Evolutionary conservation across 192 early-diverging fungal species (phyloP).

Genomic region (Jimgerdemannia flammicorona): DNA sequence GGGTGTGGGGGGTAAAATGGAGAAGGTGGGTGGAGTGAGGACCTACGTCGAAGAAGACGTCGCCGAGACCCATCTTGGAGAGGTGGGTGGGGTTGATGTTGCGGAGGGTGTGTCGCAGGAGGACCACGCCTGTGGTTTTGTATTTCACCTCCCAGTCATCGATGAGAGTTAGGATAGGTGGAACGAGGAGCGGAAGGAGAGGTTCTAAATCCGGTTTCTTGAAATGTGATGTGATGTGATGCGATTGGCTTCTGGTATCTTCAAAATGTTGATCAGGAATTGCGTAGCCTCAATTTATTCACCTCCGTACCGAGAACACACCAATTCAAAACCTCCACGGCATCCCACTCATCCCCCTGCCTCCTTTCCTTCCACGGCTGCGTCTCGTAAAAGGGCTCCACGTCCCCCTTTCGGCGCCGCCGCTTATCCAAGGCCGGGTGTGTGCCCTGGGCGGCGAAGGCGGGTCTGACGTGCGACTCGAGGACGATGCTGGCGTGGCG

Average conservation of each 20-base stretch:
- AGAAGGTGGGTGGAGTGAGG: background rate
- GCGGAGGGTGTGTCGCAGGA: slow-evolving; percentile 13
- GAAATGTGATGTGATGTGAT: background rate
- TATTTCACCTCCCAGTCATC: slow-evolving; percentile 17
- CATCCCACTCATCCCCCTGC: background rate
- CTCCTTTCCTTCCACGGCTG: background rate
- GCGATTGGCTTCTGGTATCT: no score
- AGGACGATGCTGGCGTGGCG: background rate
- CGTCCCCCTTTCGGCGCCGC: background rate
- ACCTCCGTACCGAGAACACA: background rate
- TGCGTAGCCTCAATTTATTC: background rate
- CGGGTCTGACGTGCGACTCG: background rate
- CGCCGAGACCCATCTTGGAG: slow-evolving; percentile 11
- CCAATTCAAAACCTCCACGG: background rate
- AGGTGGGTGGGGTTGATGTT: slow-evolving; percentile 5
- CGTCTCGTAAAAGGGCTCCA: background rate
- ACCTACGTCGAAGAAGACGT: slow-evolving; percentile 11
- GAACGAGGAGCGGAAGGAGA: slow-evolving; percentile 11
- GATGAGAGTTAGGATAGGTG: slow-evolving; percentile 18
- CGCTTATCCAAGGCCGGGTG: background rate
- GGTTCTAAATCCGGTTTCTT: slow-evolving; percentile 6
- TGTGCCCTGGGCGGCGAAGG: background rate
- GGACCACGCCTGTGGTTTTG: slow-evolving; percentile 10
- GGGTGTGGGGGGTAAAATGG: background rate
- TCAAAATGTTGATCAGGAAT: no score